Evolutionary conservation across 306 rosid genomes (phyloP).

Genomic region (Gastrolobium villosum): DNA sequence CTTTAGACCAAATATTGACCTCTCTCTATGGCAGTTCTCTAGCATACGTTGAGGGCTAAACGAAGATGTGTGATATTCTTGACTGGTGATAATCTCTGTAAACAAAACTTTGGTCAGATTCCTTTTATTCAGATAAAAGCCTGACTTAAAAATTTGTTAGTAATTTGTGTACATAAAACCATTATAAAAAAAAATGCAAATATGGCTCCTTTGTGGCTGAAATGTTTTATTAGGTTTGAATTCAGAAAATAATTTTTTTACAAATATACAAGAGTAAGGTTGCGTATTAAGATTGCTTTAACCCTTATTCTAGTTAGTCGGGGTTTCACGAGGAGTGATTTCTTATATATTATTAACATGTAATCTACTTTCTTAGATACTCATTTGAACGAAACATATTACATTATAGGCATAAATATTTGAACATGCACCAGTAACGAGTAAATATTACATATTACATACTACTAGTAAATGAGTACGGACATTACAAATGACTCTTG

Average conservation of each 20-base stretch:
- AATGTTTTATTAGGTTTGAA: no score
- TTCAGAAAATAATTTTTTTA: no score
- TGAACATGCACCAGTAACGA: constrained; percentile 20
- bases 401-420: constrained; percentile 14
- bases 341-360: no score
- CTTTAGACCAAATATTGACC: background rate
- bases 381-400: background rate
- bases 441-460: constrained; percentile 1
- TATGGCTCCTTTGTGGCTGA: no score
- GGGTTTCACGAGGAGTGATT: no score
- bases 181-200: no score
- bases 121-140: background rate
- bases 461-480: background rate
- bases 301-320: no score
- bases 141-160: background rate
- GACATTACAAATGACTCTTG: constrained; percentile 20
- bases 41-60: background rate
- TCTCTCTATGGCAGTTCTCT: background rate
- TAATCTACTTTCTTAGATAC: background rate
- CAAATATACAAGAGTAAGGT: no score
- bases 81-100: background rate
- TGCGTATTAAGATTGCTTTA: no score
- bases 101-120: background rate
- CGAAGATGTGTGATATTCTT: background rate
- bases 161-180: background rate